phyloP scores from a whole-genome alignment of 352 stramenopile genomes.

The Phytophthora idaei region DNA sequence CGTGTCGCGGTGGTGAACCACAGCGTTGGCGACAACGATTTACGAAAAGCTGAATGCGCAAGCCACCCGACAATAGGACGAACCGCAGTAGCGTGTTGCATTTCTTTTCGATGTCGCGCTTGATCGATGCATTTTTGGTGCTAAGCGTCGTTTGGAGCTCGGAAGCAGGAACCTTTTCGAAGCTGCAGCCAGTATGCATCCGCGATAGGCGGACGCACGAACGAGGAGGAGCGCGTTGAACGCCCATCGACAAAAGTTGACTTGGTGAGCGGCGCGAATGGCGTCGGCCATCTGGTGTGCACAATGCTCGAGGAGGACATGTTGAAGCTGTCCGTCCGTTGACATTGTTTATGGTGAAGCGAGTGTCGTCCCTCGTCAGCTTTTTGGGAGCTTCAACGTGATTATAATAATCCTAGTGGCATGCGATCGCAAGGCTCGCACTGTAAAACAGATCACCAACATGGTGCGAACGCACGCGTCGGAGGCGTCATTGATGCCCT shows the following conservation, averaged over 20 bases:
- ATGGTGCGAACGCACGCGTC: neutral
- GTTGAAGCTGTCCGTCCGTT: conserved; percentile 15
- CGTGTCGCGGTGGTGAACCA: conserved; percentile 13
- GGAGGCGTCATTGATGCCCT: neutral
- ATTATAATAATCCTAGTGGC: neutral
- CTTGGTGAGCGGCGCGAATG: conserved; percentile 5
- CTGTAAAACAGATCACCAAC: conserved; percentile 26
- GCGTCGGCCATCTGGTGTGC: conserved; percentile 14
- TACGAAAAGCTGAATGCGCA: conserved; percentile 15
- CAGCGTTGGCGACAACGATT: conserved; percentile 13
- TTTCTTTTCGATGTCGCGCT: conserved; percentile 3
- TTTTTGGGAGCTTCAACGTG: conserved; percentile 14
- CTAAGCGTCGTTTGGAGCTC: neutral
- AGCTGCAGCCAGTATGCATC: conserved; percentile 15
- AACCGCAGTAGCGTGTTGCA: neutral
- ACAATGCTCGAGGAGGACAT: neutral
- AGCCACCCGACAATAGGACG: conserved; percentile 12
- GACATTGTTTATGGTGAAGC: conserved; percentile 17
- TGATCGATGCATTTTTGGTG: neutral
- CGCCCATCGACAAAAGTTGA: conserved; percentile 23
- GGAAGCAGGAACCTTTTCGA: conserved; percentile 16
- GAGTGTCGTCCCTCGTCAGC: conserved; percentile 2
- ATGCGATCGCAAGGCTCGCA: conserved; percentile 13
- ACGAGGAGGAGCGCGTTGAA: conserved; percentile 16
- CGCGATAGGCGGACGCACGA: conserved; percentile 30